Percentiles rank a stretch among this genome's conserved stretches.
These are phyloP conservation scores for Cytospora piceicola DNA, from an alignment of 2,329 filamentous ascomycete genomes.

Conservation along the genomic window DNA sequence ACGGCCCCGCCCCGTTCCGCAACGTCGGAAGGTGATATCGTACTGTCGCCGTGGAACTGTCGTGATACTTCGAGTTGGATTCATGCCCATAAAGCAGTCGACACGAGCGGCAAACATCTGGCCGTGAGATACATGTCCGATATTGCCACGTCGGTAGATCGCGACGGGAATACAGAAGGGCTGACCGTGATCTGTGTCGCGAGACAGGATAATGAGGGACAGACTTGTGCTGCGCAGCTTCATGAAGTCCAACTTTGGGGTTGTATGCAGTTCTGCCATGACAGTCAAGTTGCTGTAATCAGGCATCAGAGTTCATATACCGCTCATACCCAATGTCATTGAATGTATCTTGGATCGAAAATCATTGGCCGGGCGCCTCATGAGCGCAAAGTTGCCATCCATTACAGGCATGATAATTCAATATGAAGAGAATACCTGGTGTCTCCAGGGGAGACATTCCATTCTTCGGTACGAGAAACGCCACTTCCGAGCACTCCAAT, in stretches of 20 bases:
- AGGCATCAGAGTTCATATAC: neutral
- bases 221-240: neutral
- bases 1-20: slow-evolving; percentile 1
- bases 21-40: neutral
- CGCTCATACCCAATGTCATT: neutral
- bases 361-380: neutral
- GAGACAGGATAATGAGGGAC: neutral
- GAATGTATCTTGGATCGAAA: neutral
- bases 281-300: neutral
- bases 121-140: neutral
- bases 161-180: neutral
- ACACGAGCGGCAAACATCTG: neutral
- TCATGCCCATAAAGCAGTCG: neutral
- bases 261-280: neutral
- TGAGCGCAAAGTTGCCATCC: neutral
- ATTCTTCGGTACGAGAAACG: neutral
- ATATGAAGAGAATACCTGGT: neutral
- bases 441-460: neutral
- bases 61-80: neutral
- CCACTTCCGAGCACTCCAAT: neutral
- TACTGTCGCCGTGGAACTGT: neutral
- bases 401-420: neutral
- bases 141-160: neutral
- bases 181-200: neutral
- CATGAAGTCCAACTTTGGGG: neutral